Evolutionary conservation across 768 basidiomycete species (phyloP).

Genomic region (Lactifluus volemus): DNA sequence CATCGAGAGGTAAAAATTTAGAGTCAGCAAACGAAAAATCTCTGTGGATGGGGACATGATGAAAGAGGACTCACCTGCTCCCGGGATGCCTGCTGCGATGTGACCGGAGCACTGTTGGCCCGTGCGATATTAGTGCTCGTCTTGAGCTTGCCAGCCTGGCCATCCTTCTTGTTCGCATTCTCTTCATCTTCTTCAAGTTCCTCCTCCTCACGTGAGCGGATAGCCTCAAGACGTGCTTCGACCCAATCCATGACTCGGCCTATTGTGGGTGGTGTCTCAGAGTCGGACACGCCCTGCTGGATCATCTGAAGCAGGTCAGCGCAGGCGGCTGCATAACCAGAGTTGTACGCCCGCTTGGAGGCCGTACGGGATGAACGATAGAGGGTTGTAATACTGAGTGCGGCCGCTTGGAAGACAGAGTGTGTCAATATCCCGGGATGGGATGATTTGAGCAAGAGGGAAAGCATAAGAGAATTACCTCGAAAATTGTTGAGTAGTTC

Average conservation of each 20-base stretch:
- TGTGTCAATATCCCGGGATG: slow-evolving; percentile 19
- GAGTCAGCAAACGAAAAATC: background rate
- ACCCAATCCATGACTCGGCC: slow-evolving; percentile 80
- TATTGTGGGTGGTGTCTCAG: slow-evolving; percentile 42
- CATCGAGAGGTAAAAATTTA: slow-evolving; percentile 21
- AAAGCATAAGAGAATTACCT: slow-evolving; percentile 34
- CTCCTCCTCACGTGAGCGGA: slow-evolving; percentile 66
- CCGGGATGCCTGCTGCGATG: slow-evolving; percentile 15
- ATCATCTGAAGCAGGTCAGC: slow-evolving; percentile 76
- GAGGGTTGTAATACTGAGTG: slow-evolving; percentile 75
- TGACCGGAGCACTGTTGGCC: slow-evolving; percentile 16
- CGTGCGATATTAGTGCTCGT: slow-evolving; percentile 20
- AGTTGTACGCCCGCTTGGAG: slow-evolving; percentile 72
- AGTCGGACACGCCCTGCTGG: slow-evolving; percentile 70
- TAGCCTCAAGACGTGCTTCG: slow-evolving; percentile 71
- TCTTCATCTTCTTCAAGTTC: slow-evolving; percentile 79
- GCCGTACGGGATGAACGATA: slow-evolving; percentile 72
- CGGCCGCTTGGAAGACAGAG: slow-evolving; percentile 43
- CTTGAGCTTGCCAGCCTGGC: slow-evolving; percentile 23
- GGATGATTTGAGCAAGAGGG: background rate
- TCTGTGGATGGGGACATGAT: background rate
- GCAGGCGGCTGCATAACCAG: slow-evolving; percentile 73
- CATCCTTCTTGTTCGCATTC: slow-evolving; percentile 32
- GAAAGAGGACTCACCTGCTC: slow-evolving; percentile 18
- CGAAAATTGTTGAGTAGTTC: slow-evolving; percentile 76